Evolutionary conservation across 208 protist species (phyloP).

Genomic region (Crithidia thermophila): DNA sequence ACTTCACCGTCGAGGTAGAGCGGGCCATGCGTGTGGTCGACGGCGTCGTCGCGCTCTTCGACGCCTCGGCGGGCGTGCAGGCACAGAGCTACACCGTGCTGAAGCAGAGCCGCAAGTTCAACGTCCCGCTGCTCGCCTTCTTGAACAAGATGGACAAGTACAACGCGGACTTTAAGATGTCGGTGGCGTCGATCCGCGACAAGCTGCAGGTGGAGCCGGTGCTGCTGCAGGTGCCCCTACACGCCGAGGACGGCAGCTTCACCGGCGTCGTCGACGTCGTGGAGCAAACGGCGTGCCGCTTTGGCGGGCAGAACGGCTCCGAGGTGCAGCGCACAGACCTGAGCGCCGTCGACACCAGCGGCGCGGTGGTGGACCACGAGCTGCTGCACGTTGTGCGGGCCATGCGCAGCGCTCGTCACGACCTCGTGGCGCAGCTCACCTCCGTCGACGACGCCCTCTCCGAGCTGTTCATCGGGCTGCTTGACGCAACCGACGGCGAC

Average conservation of each 20-base stretch:
- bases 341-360: neutral
- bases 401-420: constrained; percentile 44
- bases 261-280: constrained; percentile 90
- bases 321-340: constrained; percentile 32
- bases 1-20: constrained; percentile 98
- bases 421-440: constrained; percentile 69
- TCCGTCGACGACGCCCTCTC: constrained; percentile 68
- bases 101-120: constrained; percentile 84
- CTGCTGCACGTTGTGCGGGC: constrained; percentile 43
- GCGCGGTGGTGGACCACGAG: constrained; percentile 29
- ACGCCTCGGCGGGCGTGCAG: constrained; percentile 96
- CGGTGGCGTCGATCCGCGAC: constrained; percentile 70
- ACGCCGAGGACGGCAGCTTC: constrained; percentile 73
- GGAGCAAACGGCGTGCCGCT: constrained; percentile 60
- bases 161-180: constrained; percentile 82
- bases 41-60: constrained; percentile 96
- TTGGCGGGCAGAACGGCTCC: constrained; percentile 62
- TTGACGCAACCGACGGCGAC: constrained; percentile 77
- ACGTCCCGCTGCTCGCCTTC: constrained; percentile 89
- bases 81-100: constrained; percentile 92
- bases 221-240: constrained; percentile 91
- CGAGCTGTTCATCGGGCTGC: constrained; percentile 59
- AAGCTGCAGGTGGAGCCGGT: constrained; percentile 88
- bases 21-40: constrained; percentile 96
- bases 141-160: constrained; percentile 97